Base-by-base conservation (phyloP, 2,329 filamentous ascomycete genomes). In the Colletotrichum eleusines region DNA sequence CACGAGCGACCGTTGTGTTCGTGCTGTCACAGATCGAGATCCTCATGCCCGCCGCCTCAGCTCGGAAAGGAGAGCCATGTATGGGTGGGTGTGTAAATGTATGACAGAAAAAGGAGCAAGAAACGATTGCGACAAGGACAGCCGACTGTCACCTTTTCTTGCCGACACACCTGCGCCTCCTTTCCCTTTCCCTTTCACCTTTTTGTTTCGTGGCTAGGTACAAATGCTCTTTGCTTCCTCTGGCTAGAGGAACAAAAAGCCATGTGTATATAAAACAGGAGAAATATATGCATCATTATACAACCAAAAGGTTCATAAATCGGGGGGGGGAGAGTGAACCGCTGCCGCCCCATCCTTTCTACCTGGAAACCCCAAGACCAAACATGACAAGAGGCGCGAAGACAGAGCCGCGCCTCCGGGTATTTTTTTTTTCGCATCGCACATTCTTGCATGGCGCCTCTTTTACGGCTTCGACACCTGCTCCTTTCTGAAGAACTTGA, bases 401-500 rank as follows among this genome's bases (percentile, higher is more conserved):
- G 16, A 31, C 38, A 26, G 38, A 12, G 31, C 26, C 48, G 18
- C 60, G 26, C 46, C 64, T 23, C 65, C 51, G 68, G 68, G 68
- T 71, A 71, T 71, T 69, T 69, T 58, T 46, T n/a, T 63, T 53
- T 69, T 68, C 68, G 68, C 64, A 62, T 66, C 63, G 57, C 66
- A 65, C 54, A 50, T 33, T 16, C 35, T 53, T 64, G 62, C 57
- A 48, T 33, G 42, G 44, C 16, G 20, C 35, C 40, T 44, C 71
- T 9, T 35, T 23, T 77, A 84, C 31, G 87, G 87, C 79, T 89
- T 89, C 58, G 81, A 82, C 72, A 89, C 81, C 78, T 89, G 87
- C 78, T 89, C 87, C 79, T 87, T 88, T 68, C 87, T 79, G 79
- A 88, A 89, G 78, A 85, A 89, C 72, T 80, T 81, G 74, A 87